Base-by-base conservation (phyloP, 1,284 basidiomycete genomes). In the Athelia psychrophila region DNA sequence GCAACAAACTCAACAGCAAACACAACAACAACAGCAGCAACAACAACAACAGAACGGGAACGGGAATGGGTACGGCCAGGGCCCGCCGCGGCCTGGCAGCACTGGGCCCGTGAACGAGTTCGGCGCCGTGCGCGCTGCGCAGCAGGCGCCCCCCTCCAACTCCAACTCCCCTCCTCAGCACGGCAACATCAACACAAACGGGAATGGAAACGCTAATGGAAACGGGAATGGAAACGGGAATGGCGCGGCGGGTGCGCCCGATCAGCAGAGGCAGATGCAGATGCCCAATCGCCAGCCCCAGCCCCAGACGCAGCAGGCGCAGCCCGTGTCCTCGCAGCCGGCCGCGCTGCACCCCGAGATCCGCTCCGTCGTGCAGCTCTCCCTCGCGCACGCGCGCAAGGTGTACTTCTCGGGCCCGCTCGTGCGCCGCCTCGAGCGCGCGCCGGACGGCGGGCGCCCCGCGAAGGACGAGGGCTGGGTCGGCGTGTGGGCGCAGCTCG, bases 401-500 rank as follows among this genome's bases (percentile, higher is more conserved):
- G 76, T 91, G 8, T 91, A 92, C 68, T 89, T 84, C 66, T 91
- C 89, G 15, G 90, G 89, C 4, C 87, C 86, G n/a, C 79, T 92
- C 25, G 72, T 88, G 16, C 83, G 86, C 44, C 77, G 78, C n/a
- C 71, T 85, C 60, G 91, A 88, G 71, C 83, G 83, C 55, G 85
- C 80, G 55, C 77, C 89, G 3, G 90, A 93, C 61, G 91, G 92
- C 9, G 81, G 86, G 55, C 78, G 79, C 63, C 78, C 89, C 46
- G 60, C 75, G 58, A 84, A 85, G 65, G 82, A 94, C 59, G 87
- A 93, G 25, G 88, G 89, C n/a, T 95, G 93, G 93, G 77, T 80
- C 8, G 82, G 92, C n/a, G 87, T 96, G 9, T 96, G 93, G 93
- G 90, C 91, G 1, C 95, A 98, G 71, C 77, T 98, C 24, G 90